A percentile compares a stretch with the other conserved stretches of the same genome.
phyloP scores from a whole-genome alignment of 495 filamentous ascomycete species.

The Elasticomyces elasticus region DNA sequence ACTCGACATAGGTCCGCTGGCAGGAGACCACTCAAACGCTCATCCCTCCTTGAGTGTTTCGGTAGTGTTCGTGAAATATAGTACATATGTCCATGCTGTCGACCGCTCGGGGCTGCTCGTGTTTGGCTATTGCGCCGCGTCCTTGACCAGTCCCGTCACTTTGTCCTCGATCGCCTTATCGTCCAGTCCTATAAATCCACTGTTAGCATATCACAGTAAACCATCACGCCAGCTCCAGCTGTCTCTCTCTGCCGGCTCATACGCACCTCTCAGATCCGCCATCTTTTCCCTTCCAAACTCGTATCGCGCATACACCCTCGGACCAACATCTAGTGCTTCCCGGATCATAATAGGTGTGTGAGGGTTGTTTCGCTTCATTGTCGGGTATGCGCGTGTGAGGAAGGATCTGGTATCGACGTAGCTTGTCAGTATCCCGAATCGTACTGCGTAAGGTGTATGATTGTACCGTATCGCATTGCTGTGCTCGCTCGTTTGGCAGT shows the following conservation, averaged over 20 bases:
- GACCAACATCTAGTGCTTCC: slow-evolving; percentile 72
- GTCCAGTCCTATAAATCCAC: slow-evolving; percentile 53
- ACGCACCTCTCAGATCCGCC: slow-evolving; percentile 64
- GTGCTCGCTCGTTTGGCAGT: slow-evolving; percentile 86
- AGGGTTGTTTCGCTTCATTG: slow-evolving; percentile 99
- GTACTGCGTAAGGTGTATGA: not conserved
- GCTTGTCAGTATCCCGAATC: not conserved
- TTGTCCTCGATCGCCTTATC: slow-evolving; percentile 89
- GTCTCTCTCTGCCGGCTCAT: not conserved
- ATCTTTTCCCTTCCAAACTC: slow-evolving; percentile 84
- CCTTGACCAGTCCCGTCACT: slow-evolving; percentile 72
- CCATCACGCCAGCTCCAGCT: not conserved
- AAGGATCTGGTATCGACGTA: slow-evolving; percentile 55
- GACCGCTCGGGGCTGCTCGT: not conserved
- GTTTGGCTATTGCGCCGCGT: slow-evolving; percentile 16
- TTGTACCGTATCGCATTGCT: slow-evolving; percentile 74
- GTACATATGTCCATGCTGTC: slow-evolving; percentile 13
- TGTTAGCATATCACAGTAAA: slow-evolving; percentile 3
- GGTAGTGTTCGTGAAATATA: not conserved
- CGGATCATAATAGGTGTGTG: slow-evolving; percentile 87
- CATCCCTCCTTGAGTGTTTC: no score
- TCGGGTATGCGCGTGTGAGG: slow-evolving; percentile 83
- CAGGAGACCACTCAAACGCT: no score
- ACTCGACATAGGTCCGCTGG: no score
- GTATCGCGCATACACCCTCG: slow-evolving; percentile 85